Evolutionary conservation across 768 basidiomycete genomes (phyloP).

Genomic region (Podaxis mareebaensis): DNA sequence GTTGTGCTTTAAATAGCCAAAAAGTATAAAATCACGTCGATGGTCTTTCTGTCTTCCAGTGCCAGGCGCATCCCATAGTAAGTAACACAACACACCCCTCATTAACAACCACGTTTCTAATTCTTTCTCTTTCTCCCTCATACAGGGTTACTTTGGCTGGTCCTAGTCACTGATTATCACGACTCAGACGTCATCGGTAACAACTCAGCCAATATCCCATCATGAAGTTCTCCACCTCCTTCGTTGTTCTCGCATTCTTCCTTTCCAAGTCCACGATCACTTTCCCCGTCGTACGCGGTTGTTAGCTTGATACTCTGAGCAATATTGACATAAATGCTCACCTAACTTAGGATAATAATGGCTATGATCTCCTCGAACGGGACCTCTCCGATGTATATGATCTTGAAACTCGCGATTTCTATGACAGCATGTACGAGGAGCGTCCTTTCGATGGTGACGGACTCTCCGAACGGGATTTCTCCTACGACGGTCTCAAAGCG

Average conservation of each 20-base stretch:
- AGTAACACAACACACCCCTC: neutral
- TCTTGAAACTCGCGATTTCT: neutral
- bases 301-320: no score
- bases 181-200: neutral
- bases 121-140: neutral
- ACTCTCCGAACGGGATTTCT: neutral
- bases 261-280: neutral
- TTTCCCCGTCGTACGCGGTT: neutral
- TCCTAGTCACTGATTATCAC: neutral
- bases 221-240: slow-evolving; percentile 6
- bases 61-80: neutral
- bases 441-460: neutral
- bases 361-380: neutral
- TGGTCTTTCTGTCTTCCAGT: neutral
- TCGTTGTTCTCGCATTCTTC: neutral
- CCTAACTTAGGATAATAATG: neutral
- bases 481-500: neutral
- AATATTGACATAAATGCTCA: neutral
- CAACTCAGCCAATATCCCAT: neutral
- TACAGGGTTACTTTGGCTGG: neutral
- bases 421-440: neutral
- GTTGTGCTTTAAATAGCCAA: no score
- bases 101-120: no score
- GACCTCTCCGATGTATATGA: neutral
- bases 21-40: neutral